These are phyloP conservation scores for Corynespora cassiicola DNA, from an alignment of 2,329 filamentous ascomycete species.

Conservation along the genomic window DNA sequence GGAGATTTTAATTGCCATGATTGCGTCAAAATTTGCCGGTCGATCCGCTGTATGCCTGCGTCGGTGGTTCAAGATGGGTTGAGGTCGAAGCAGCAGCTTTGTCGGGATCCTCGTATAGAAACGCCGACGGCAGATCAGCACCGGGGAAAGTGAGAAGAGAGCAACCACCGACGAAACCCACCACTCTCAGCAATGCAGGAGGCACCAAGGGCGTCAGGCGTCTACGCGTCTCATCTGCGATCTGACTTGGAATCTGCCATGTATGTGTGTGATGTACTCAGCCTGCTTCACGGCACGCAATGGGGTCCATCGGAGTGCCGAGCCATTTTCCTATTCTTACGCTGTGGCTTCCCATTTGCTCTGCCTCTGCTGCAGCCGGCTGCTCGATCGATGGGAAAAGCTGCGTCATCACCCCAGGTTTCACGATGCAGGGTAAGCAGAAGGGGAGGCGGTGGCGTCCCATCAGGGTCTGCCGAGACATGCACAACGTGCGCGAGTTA, in stretches of 20 bases:
- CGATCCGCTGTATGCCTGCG: conserved; percentile 1
- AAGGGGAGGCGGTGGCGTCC: too few relatives aligned
- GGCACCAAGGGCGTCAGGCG: conserved; percentile 1
- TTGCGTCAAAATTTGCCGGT: conserved; percentile 2
- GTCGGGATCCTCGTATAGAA: conserved; percentile 1
- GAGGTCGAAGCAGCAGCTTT: not conserved
- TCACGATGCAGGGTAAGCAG: too few relatives aligned
- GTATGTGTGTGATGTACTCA: too few relatives aligned
- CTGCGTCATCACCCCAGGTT: too few relatives aligned
- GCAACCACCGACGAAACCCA: not conserved
- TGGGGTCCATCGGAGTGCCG: too few relatives aligned
- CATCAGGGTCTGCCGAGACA: too few relatives aligned
- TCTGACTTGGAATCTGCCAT: not conserved
- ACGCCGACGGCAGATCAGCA: conserved; percentile 3
- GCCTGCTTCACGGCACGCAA: too few relatives aligned
- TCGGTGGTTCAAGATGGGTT: not conserved
- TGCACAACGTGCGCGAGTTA: not conserved
- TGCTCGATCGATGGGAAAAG: too few relatives aligned
- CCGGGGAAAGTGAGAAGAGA: not conserved
- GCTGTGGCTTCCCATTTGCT: too few relatives aligned
- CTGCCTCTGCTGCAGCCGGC: too few relatives aligned
- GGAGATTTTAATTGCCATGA: not conserved
- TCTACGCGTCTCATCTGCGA: conserved; percentile 4
- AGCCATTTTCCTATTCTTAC: too few relatives aligned
- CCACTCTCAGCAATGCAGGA: conserved; percentile 1